A percentile compares a stretch with the other conserved stretches of the same genome.
Evolutionary conservation across 225 moss, liverwort and hornwort species (phyloP).

Genomic region (Rhytidiadelphus loreus): DNA sequence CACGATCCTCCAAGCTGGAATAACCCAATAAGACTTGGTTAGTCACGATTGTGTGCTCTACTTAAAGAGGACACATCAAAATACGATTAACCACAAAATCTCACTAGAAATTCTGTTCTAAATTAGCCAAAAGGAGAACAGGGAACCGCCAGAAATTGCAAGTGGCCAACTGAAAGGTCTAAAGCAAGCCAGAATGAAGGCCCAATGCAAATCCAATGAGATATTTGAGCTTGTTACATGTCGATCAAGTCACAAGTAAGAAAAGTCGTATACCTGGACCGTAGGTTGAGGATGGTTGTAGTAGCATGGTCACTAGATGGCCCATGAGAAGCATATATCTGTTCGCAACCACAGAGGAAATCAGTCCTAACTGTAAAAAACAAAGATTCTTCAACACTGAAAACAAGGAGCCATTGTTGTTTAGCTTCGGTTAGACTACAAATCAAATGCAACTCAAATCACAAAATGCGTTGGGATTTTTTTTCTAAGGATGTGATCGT

Average conservation of each 20-base stretch:
- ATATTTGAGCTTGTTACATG: background rate
- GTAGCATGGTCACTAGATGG: constrained; percentile 15
- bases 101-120: background rate
- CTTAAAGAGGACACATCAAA: background rate
- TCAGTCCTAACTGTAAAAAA: background rate
- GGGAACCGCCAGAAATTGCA: background rate
- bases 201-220: background rate
- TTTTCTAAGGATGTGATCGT: background rate
- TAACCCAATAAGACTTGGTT: background rate
- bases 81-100: background rate
- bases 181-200: background rate
- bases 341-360: background rate
- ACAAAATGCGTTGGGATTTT: background rate
- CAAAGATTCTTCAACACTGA: background rate
- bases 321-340: constrained; percentile 9
- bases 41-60: background rate
- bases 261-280: constrained; percentile 9
- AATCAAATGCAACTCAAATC: background rate
- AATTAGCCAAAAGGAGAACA: background rate
- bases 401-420: background rate
- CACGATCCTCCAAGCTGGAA: constrained; percentile 45
- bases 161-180: background rate
- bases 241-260: background rate
- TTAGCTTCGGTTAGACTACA: background rate
- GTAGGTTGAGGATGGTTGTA: constrained; percentile 13